A percentile compares a stretch with the other conserved stretches of the same genome.
These are phyloP conservation scores for Fusarium beomiforme DNA, from an alignment of 2,329 filamentous ascomycete species.

Conservation along the genomic window DNA sequence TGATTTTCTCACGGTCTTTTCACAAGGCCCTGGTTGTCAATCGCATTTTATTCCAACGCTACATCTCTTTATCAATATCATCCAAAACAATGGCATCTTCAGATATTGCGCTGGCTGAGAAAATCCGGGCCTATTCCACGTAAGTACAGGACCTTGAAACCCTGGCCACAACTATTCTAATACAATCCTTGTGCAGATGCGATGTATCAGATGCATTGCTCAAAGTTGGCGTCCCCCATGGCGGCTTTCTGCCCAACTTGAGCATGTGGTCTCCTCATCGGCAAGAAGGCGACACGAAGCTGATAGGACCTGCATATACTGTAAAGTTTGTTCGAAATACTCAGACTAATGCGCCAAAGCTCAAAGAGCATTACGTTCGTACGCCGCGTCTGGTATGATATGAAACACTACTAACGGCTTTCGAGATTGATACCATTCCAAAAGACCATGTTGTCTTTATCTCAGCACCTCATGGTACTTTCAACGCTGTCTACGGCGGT, in stretches of 20 bases:
- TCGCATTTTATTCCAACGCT: fast-evolving
- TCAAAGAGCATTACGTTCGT: background rate
- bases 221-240: background rate
- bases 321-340: background rate
- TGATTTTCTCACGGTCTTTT: fast-evolving
- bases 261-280: background rate
- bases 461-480: conserved; percentile 2
- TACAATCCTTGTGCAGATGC: background rate
- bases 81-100: background rate
- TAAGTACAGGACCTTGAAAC: fast-evolving
- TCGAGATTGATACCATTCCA: background rate
- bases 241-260: background rate
- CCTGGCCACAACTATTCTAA: fast-evolving
- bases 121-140: background rate
- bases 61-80: fast-evolving
- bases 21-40: background rate
- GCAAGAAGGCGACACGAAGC: background rate
- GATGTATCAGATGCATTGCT: background rate
- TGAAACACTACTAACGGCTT: fast-evolving
- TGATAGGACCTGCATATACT: background rate
- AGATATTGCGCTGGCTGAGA: background rate
- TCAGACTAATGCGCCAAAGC: background rate
- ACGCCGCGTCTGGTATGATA: fast-evolving
- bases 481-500: conserved; percentile 28
- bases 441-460: conserved; percentile 19